Base-by-base conservation (phyloP, 331 rosid genomes). In the Erythrophleum ivorense region DNA sequence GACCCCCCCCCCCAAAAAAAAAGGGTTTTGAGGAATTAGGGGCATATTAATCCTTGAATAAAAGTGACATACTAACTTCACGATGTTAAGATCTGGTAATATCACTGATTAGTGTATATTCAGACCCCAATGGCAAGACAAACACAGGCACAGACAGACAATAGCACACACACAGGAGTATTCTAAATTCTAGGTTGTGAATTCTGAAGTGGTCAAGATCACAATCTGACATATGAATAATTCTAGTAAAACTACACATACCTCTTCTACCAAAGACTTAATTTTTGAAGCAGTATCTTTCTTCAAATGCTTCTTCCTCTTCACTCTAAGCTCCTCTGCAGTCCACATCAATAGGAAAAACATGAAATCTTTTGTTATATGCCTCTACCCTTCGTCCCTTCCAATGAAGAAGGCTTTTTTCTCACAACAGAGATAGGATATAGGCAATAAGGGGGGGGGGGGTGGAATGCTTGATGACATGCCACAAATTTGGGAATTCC, bases 221-320 rank as follows among this genome's bases (percentile, higher is more conserved):
- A 48, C 33, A 77, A 73, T 49, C 40, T 59, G 36, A 74, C 78
- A 75, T 54, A 81, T 80, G 57, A 34, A 76, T 72, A 34, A 48
- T 21, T 29, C 71, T 38, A 73, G 71, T 74, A 80, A 60, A 79
- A 87, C 19, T 36, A 52, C 40, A 76, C 70, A 69, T 78, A 95
- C 99, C 98, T 95, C 99, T 52, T 95, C 97, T 57, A 95, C 97
- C 89, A 95, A 69, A 75, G 98, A 93, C 87, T 93, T 93, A 18
- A 95, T 86, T 90, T 95, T 95, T 75, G 96, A 90, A 85, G 99
- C 97, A 71, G 98, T 93, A 87, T 95, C 99, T 81, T 92, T 95
- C 94, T 87, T 93, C 86, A 96, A 82, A 19, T 91, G 97, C 85
- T 93, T 96, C 91, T 93, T 96, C 86, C 99, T 88, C 93, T 93